Base-by-base conservation (phyloP, 208 protist genomes). In the Spironucleus salmonicida region DNA sequence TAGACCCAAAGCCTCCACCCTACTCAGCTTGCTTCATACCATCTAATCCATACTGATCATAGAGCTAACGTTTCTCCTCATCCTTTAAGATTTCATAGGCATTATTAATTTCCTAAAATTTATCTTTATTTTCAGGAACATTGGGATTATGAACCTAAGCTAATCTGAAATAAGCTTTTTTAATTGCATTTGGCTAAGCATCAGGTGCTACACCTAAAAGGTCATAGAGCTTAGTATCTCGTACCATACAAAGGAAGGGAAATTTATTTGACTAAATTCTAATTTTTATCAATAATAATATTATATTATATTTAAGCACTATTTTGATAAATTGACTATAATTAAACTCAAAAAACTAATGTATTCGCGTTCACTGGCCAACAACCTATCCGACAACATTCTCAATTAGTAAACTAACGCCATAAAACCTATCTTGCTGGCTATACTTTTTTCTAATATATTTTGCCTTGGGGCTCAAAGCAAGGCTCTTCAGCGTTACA, bases 371-470 rank as follows among this genome's bases (percentile, higher is more conserved):
- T n/a, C n/a, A n/a, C n/a, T n/a, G n/a, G n/a, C n/a, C n/a, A n/a
- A 71, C 30, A 29, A 38, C 64, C 34, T 71, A 35, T 15, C 27
- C 38, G 19, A 71, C 64, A 11, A 71, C 64, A 49, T n/a, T 71
- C 34, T 71, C 64, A 57, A 71, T 71, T 35, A 71, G 13, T 11
- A 71, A 7, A n/a, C 30, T 42, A 11, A 71, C 64, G 9, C 64
- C 64, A 45, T 71, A 71, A 35, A 71, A 71, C 9, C 64, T n/a
- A n/a, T 71, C 64, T 38, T 71, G 30, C 45, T 71, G 64, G 9
- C 32, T 15, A 38, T 71, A 71, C 45, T 71, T 71, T n/a, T 35
- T n/a, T 45, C 64, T 2, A 11, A 71, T 71, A 38, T 71, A 71
- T 40, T 38, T 40, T 29, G 34, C 64, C 34, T 71, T 71, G 4